Percentiles rank a stretch among this genome's conserved stretches.
These are phyloP conservation scores for Panicum miliaceum DNA, from an alignment of 176 grass and related monocot species.

Conservation along the genomic window DNA sequence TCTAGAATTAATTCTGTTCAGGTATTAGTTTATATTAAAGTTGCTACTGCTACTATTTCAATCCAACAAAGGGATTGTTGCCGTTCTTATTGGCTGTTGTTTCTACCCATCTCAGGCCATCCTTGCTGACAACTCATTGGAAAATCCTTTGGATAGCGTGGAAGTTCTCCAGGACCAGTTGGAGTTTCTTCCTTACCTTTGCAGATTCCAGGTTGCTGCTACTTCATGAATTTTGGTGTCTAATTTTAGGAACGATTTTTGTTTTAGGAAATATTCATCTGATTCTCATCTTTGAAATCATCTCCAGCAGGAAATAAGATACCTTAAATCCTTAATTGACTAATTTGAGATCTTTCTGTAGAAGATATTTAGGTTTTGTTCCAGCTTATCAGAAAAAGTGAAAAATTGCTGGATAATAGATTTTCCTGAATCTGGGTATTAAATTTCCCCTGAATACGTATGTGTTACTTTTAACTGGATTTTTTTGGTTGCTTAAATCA, in stretches of 20 bases:
- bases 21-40: conserved; percentile 52
- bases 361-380: conserved; percentile 28
- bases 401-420: background rate
- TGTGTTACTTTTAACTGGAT: background rate
- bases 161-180: conserved; percentile 98
- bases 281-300: background rate
- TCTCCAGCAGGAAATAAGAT: conserved; percentile 10
- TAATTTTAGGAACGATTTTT: conserved; percentile 21
- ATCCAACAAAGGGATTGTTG: background rate
- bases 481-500: background rate
- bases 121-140: conserved; percentile 67
- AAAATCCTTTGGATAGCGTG: conserved; percentile 91
- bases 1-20: conserved; percentile 98
- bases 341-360: background rate
- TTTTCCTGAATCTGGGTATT: background rate
- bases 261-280: conserved; percentile 23
- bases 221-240: conserved; percentile 32
- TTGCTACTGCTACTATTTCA: conserved; percentile 29
- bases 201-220: conserved; percentile 89
- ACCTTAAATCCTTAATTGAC: background rate
- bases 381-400: conserved; percentile 2
- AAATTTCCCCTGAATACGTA: background rate
- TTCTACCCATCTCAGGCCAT: conserved; percentile 67
- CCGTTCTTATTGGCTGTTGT: conserved; percentile 36
- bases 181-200: conserved; percentile 97